Percentiles rank a stretch among this genome's conserved stretches.
These are phyloP conservation scores for Saturnispora gosingensis DNA, from an alignment of 805 yeast genomes.

Conservation along the genomic window DNA sequence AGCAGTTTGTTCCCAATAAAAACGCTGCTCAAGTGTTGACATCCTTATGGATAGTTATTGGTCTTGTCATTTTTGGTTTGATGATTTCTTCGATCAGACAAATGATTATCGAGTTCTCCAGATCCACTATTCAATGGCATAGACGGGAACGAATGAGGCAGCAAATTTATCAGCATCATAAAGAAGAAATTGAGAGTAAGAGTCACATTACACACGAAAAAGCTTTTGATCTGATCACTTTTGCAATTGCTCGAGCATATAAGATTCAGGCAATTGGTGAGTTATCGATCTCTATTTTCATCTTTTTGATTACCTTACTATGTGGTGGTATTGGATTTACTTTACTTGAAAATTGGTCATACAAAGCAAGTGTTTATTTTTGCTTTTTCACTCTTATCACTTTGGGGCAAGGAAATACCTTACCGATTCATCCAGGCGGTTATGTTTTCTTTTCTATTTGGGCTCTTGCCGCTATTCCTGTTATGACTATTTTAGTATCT, in stretches of 20 bases:
- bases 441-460: slow-evolving; percentile 66
- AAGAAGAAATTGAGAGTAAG: not conserved
- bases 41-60: slow-evolving; percentile 57
- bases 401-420: slow-evolving; percentile 76
- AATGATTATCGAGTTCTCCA: slow-evolving; percentile 50
- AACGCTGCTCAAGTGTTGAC: slow-evolving; percentile 48
- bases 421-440: slow-evolving; percentile 58
- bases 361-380: slow-evolving; percentile 65
- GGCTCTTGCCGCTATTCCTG: slow-evolving; percentile 77
- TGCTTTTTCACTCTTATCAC: slow-evolving; percentile 68
- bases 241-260: slow-evolving; percentile 36
- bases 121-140: slow-evolving; percentile 61
- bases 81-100: slow-evolving; percentile 61
- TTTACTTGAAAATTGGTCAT: slow-evolving; percentile 59
- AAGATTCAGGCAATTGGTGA: slow-evolving; percentile 32
- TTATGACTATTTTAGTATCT: slow-evolving; percentile 75
- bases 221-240: slow-evolving; percentile 48
- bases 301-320: slow-evolving; percentile 56
- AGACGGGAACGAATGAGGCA: slow-evolving; percentile 44
- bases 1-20: slow-evolving; percentile 54
- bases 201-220: slow-evolving; percentile 22
- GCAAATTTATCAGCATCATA: slow-evolving; percentile 21
- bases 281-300: slow-evolving; percentile 30
- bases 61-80: slow-evolving; percentile 66
- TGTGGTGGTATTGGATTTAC: slow-evolving; percentile 62